Conservation (phyloP, 1,139 yeast genomes). For the Blastobotrys serpentis region DNA sequence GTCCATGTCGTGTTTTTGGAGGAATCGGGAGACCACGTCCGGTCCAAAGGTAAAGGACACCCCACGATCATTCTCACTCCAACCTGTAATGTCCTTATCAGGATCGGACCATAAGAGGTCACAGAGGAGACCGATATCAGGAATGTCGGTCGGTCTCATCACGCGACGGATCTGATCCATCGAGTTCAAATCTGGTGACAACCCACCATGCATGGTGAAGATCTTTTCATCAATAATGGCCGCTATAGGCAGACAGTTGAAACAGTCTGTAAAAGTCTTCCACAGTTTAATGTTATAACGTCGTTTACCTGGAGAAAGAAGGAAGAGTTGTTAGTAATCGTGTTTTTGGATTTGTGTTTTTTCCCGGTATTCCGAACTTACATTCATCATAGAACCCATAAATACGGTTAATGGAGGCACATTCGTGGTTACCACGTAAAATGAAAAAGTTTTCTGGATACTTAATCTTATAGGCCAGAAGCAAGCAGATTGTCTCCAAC, state of each 20-base stretch:
- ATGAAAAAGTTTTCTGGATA: slow-evolving; percentile 96
- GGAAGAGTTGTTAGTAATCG: background rate
- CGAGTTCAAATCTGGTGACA: slow-evolving; percentile 92
- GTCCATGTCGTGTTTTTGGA: slow-evolving; percentile 96
- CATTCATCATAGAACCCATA: slow-evolving; percentile 98
- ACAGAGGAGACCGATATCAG: slow-evolving; percentile 93
- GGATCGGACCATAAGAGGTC: slow-evolving; percentile 98
- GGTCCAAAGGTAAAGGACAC: slow-evolving; percentile 98
- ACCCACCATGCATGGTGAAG: slow-evolving; percentile 98
- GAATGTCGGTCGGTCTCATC: slow-evolving; percentile 98
- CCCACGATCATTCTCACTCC: slow-evolving; percentile 98
- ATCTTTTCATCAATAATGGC: slow-evolving; percentile 97
- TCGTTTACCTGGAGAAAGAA: slow-evolving; percentile 50
- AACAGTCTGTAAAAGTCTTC: slow-evolving; percentile 97
- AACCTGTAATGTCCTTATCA: slow-evolving; percentile 94
- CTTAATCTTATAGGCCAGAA: slow-evolving; percentile 93
- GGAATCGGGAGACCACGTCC: slow-evolving; percentile 88
- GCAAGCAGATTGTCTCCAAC: slow-evolving; percentile 85
- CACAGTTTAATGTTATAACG: slow-evolving; percentile 95
- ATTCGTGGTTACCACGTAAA: slow-evolving; percentile 44
- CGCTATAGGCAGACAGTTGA: slow-evolving; percentile 96
- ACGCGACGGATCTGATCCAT: slow-evolving; percentile 98
- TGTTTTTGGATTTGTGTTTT: no score
- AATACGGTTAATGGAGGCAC: slow-evolving; percentile 95
- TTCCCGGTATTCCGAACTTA: slow-evolving; percentile 36